Evolutionary conservation across 495 filamentous ascomycete species (phyloP), one percentile per base, ranked within the genome.

Genomic region (Aspergillus carlsbadensis): DNA sequence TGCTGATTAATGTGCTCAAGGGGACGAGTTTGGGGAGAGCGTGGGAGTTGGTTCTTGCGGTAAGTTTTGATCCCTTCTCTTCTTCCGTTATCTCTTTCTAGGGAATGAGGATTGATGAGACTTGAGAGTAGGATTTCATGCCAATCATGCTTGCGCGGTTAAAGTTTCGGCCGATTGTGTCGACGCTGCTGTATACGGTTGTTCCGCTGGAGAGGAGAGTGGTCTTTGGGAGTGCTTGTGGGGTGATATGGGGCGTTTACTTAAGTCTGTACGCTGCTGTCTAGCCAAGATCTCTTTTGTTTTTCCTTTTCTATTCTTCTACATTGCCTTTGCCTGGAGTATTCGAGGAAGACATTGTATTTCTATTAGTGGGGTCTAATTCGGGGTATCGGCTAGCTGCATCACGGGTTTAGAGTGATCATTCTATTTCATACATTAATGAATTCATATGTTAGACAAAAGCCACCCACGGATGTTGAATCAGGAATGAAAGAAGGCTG

Each of bases 201-300:
- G 77, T 98, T 20, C 90, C 86, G 5, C 83, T 94, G 13, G 82
- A 94, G 62, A 78, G 79, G 33, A 76, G 93, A 57, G 85, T 89
- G 42, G 74, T 97, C 24, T 83, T 92, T 69, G 91, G 87, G 0
- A 86, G 86, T 66, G 69, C 90, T 49, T 89, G 91, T 24, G 92
- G 93, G 2, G 65, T 98, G 41, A 84, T 78, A 20, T 98, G 94
- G 94, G 89, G 89, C 1, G 70, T 96, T 45, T 97, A 92, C 74
- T 75, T 97, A 69, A 93, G 91, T 65, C 68, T 94, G 60, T 71
- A 85, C 59, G 78, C 84, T 3, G 73, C 57, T 44, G 74, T 77
- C 49, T 77, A 67, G 46, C 14, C n/a, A 7, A 14, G 6, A 34
- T 45, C 39, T 22, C 37, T 34, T 49, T 59, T 18, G 52, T 44